Conservation (phyloP, 768 basidiomycete species). For the Tubosaeta sp. region DNA sequence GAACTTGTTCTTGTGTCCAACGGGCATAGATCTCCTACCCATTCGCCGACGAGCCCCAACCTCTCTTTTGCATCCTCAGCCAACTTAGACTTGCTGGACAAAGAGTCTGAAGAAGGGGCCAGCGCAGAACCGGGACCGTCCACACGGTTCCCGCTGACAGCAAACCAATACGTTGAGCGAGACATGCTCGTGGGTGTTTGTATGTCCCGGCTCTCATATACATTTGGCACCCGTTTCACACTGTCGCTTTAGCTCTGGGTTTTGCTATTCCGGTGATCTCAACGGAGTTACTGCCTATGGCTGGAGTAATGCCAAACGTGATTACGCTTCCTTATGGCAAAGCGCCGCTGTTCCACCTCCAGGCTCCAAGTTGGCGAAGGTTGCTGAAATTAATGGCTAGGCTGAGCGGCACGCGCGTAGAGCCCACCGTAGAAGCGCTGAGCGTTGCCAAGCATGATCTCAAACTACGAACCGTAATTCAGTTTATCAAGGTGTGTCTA, state of each 20-base stretch:
- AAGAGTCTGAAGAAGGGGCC: slow-evolving; percentile 15
- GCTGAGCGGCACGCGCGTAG: slow-evolving; percentile 63
- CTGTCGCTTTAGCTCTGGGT: slow-evolving; percentile 52
- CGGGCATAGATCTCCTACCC: slow-evolving; percentile 16
- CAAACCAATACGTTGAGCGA: slow-evolving; percentile 49
- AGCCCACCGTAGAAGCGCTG: slow-evolving; percentile 66
- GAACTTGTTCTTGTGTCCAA: slow-evolving; percentile 10
- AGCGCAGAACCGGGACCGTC: slow-evolving; percentile 13
- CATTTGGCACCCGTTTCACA: slow-evolving; percentile 5
- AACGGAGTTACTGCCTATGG: slow-evolving; percentile 42
- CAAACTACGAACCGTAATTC: slow-evolving; percentile 68
- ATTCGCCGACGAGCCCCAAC: slow-evolving; percentile 22
- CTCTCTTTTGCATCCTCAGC: slow-evolving; percentile 14
- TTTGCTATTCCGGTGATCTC: slow-evolving; percentile 58
- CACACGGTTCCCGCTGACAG: slow-evolving; percentile 19
- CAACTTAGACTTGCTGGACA: slow-evolving; percentile 14
- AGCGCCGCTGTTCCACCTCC: slow-evolving; percentile 65
- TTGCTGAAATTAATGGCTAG: slow-evolving; percentile 72
- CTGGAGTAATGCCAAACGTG: slow-evolving; percentile 59
- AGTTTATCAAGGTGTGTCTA: slow-evolving; percentile 66
- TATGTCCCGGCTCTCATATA: slow-evolving; percentile 37
- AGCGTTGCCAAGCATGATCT: slow-evolving; percentile 52
- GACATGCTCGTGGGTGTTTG: slow-evolving; percentile 59
- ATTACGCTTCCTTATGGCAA: slow-evolving; percentile 71
- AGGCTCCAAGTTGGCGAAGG: slow-evolving; percentile 71